phyloP scores from a whole-genome alignment of 2,329 filamentous ascomycete genomes.

The Fusarium chaquense region DNA sequence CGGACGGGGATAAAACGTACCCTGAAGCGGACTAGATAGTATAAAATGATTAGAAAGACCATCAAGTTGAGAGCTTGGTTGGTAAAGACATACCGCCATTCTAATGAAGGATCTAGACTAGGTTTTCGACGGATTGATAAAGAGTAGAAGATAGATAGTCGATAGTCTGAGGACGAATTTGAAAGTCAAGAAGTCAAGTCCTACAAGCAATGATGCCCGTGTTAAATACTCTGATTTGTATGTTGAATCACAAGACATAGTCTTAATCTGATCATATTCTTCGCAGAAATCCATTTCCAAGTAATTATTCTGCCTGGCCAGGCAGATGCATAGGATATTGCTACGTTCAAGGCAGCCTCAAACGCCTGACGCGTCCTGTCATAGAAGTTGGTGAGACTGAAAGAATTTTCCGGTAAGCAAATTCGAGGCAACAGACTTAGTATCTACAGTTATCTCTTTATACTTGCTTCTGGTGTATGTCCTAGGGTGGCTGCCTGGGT shows the following conservation, averaged over 20 bases:
- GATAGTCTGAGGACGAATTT: neutral
- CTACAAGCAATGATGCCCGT: neutral
- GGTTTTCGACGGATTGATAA: neutral
- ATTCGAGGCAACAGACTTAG: neutral
- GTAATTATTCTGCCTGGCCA: conserved; percentile 9
- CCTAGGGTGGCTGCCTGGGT: neutral
- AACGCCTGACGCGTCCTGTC: neutral
- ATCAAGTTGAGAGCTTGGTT: fast-evolving
- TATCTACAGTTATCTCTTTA: neutral
- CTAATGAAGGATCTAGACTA: neutral
- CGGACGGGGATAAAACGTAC: neutral
- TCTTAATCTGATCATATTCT: neutral
- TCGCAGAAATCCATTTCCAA: fast-evolving
- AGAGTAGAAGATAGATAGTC: neutral
- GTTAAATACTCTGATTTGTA: neutral
- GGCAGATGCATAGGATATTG: conserved; percentile 1
- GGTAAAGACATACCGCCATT: conserved; percentile 9
- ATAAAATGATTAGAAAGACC: neutral
- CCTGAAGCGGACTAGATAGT: conserved; percentile 11
- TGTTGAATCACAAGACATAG: fast-evolving
- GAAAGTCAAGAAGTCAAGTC: too few relatives aligned
- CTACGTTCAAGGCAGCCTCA: neutral
- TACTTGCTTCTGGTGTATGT: neutral
- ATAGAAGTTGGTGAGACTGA: neutral
- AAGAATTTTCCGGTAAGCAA: too few relatives aligned